Evolutionary conservation across 495 filamentous ascomycete species (phyloP).

Genomic region (Aspergillus mulundensis): DNA sequence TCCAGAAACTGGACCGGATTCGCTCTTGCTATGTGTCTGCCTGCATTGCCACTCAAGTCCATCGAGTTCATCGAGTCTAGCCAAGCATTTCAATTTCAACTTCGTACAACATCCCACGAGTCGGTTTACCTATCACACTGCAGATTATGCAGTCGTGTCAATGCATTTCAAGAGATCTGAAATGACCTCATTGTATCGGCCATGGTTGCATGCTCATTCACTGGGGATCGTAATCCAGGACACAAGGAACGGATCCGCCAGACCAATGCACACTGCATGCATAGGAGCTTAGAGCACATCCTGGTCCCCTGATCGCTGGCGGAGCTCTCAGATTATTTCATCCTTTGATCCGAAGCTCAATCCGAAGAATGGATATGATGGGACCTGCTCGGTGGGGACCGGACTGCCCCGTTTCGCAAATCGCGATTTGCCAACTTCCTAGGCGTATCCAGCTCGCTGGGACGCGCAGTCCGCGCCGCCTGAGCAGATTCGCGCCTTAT

Average conservation of each 20-base stretch:
- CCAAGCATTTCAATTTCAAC: not conserved
- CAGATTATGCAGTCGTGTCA: not conserved
- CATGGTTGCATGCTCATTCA: not conserved
- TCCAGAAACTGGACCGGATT: no score
- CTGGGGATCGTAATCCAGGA: not conserved
- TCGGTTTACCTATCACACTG: not conserved
- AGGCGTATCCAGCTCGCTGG: not conserved
- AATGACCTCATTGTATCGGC: not conserved
- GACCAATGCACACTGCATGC: slow-evolving; percentile 2
- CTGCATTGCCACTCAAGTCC: not conserved
- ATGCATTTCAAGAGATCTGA: not conserved
- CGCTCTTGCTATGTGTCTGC: not conserved
- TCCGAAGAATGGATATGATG: not conserved
- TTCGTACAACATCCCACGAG: not conserved
- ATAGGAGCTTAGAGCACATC: not conserved
- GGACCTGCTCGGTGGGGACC: not conserved
- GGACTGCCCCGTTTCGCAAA: not conserved
- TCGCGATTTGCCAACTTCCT: not conserved
- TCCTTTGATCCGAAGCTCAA: not conserved
- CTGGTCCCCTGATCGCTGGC: not conserved
- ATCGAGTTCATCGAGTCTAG: not conserved
- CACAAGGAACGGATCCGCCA: slow-evolving; percentile 7
- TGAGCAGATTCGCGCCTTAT: not conserved
- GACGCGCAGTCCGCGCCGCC: not conserved
- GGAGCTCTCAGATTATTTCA: not conserved